A percentile compares a stretch with the other conserved stretches of the same genome.
These are phyloP conservation scores for Mucor mucedo DNA, from an alignment of 371 early-diverging fungal genomes.

Conservation along the genomic window DNA sequence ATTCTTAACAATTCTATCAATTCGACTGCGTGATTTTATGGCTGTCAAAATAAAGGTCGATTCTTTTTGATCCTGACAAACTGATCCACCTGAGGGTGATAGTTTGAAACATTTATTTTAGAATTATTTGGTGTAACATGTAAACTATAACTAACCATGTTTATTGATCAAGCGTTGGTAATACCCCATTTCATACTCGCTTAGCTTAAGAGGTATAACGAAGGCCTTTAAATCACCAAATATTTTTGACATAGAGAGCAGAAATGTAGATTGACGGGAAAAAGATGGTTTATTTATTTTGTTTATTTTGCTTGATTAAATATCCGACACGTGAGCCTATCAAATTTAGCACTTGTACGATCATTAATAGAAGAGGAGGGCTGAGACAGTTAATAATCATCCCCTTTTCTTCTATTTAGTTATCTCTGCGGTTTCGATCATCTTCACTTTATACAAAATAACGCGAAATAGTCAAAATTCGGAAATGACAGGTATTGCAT, in stretches of 20 bases:
- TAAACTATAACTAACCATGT: conserved; percentile 20
- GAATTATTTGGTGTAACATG: background rate
- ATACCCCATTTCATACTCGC: conserved; percentile 15
- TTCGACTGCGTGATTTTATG: conserved; percentile 37
- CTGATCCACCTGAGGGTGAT: conserved; percentile 30
- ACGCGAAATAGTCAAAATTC: background rate
- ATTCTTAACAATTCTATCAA: conserved; percentile 33
- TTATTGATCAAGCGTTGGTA: conserved; percentile 19
- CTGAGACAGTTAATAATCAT: background rate
- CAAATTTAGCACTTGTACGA: background rate
- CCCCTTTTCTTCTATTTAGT: conserved; percentile 1
- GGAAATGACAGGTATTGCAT: background rate
- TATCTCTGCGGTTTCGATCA: background rate
- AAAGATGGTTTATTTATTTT: conserved; percentile 1
- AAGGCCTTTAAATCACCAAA: conserved; percentile 19
- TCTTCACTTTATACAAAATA: background rate
- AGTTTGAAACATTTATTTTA: background rate
- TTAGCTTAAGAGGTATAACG: conserved; percentile 33
- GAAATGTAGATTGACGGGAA: background rate
- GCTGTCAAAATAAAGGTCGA: conserved; percentile 38
- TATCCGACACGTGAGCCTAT: conserved; percentile 3
- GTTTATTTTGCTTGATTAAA: conserved; percentile 4
- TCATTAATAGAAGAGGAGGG: background rate
- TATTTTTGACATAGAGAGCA: conserved; percentile 4
- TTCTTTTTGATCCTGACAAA: conserved; percentile 17